Evolutionary conservation across 2,329 filamentous ascomycete species (phyloP).

Genomic region (Fusarium newnesense): DNA sequence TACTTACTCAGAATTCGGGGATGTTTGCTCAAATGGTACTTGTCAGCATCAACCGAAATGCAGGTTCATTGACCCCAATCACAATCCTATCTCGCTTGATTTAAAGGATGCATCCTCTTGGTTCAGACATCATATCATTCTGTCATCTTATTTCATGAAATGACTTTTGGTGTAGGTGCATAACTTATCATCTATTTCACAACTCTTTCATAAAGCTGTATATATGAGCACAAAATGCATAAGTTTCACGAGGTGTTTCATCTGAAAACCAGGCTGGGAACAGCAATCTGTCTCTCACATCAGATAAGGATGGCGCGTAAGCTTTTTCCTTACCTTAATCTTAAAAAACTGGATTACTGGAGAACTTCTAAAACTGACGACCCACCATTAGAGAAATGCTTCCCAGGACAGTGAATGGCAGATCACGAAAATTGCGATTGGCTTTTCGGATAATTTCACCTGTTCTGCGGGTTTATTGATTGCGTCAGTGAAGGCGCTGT

Average conservation of each 20-base stretch:
- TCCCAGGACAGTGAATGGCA: too few species aligned
- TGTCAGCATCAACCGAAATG: neutral
- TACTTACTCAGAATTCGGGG: neutral
- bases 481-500: neutral
- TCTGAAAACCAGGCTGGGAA: neutral
- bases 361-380: neutral
- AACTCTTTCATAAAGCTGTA: rapidly evolving
- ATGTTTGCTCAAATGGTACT: neutral
- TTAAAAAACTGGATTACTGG: neutral
- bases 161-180: rapidly evolving
- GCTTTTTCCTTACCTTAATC: neutral
- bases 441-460: neutral
- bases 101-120: neutral
- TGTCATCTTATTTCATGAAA: neutral
- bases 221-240: neutral
- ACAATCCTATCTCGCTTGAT: neutral
- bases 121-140: neutral
- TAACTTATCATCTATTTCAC: rapidly evolving
- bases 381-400: neutral
- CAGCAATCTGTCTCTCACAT: neutral
- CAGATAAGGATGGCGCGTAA: neutral
- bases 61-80: neutral
- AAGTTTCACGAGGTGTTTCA: neutral
- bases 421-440: neutral
- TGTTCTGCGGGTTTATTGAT: rapidly evolving